Evolutionary conservation across 176 grass and related monocot species (phyloP), one percentile per base, ranked within the genome.

Genomic region (Urochloa ruziziensis): DNA sequence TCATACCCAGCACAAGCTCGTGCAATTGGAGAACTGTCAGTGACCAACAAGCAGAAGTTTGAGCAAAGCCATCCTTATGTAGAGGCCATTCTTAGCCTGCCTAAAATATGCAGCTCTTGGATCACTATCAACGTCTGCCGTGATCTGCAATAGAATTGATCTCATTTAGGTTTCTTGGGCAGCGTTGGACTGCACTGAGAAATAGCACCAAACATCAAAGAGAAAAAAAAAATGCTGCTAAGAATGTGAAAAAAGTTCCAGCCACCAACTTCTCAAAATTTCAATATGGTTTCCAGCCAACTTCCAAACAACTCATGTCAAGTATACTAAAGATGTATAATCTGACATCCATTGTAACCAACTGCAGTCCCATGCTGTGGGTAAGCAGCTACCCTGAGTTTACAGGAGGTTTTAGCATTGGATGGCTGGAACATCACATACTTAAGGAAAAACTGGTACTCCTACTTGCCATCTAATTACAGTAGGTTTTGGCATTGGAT

Each of bases 51-150:
- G 93, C 49, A 95, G 88, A 77, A 95, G 93, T 86, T 95, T 98
- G 62, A 98, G 86, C 43, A 95, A 86, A 62, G 96, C 96, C 96
- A 98, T 98, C 68, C 96, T 88, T 59, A 98, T 93, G 79, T 94
- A 98, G 61, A 95, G 96, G 3, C 93, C 96, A 73, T 93, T 98
- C 72, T 93, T 95, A 80, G 93, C 91, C 84, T 98, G 96, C 66
- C 96, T 91, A 85, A 98, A 98, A 85, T 98, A 98, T 74, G 93
- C 91, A 73, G 91, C 93, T 88, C 93, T 95, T 53, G 87, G 89
- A 54, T 95, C 96, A 84, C 52, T 30, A 67, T 95, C 96, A 47
- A 98, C 94, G 25, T 97, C 83, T 10, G 87, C 73, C 35, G 88
- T 90, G 64, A 97, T 92, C 92, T 94, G 88, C 73, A 70, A 78